Base-by-base conservation (phyloP, 2,329 filamentous ascomycete genomes). In the Pseudogymnoascus sp. region DNA sequence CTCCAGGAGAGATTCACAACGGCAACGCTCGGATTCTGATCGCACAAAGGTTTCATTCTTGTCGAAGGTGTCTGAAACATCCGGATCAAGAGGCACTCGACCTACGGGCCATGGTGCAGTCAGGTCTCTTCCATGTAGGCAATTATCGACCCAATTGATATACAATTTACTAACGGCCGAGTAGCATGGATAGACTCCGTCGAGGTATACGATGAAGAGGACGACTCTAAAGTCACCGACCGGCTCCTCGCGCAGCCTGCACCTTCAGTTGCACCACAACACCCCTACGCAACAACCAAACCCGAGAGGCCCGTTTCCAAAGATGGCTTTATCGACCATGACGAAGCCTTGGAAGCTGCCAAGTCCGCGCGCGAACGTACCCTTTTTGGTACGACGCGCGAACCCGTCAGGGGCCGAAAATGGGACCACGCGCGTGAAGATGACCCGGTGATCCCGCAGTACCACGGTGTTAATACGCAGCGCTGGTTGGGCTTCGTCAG, bases 391-490 rank as follows among this genome's bases (percentile, higher is more conserved):
- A 68, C 67, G 2, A 60, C 65, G 61, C 68, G 64, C 59, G 69
- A 71, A 50, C 71, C 70, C 50, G 70, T 69, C 32, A 69, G 60
- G 43, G 71, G 71, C 2, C 62, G 70, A 37, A 72, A 71, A 67
- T 73, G 71, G 71, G 71, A 73, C 61, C 69, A 72, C 64, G 66
- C 62, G 12, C 67, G 71, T 61, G 68, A 72, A 32, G 64, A 65
- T 2, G 70, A 72, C 16, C 71, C 71, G 28, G 70, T 73, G 9
- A 72, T 73, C 34, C 64, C 71, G 63, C 65, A 66, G 60, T 66
- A 65, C 38, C 39, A 64, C 6, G 35, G 61, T 14, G 65, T 66
- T 11, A 65, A 58, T 25, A 63, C 64, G 3, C 68, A 69, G 6
- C 66, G 63, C 5, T 73, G 71, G 71, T 63, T 62, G 32, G 67